Evolutionary conservation across 2,329 filamentous ascomycete species (phyloP).

Genomic region (Cladophialophora carrionii): DNA sequence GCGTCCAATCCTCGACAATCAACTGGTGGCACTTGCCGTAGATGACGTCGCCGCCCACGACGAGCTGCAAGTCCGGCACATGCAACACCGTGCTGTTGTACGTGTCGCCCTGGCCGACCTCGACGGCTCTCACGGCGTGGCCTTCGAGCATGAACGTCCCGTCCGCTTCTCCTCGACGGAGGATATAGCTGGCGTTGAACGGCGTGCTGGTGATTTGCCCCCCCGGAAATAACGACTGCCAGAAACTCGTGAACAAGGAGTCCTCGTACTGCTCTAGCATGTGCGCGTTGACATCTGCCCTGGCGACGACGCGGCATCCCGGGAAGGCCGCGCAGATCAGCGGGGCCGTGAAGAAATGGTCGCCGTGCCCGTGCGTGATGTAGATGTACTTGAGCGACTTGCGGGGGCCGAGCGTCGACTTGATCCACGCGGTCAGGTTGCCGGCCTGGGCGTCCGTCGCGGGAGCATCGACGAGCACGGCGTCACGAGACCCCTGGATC

Average conservation of each 20-base stretch:
- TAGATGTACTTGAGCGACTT: slow-evolving; percentile 45
- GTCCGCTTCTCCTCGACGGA: slow-evolving; percentile 3
- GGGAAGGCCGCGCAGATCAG: slow-evolving; percentile 42
- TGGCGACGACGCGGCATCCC: slow-evolving; percentile 32
- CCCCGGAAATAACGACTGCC: slow-evolving; percentile 12
- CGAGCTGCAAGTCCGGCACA: slow-evolving; percentile 44
- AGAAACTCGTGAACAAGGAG: slow-evolving; percentile 3
- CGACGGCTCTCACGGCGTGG: slow-evolving; percentile 35
- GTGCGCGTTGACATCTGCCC: slow-evolving; percentile 31
- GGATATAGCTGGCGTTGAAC: slow-evolving; percentile 4
- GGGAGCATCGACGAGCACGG: slow-evolving; percentile 49
- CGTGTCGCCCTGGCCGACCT: slow-evolving; percentile 42
- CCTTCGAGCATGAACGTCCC: slow-evolving; percentile 32
- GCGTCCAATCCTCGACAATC: slow-evolving; percentile 44
- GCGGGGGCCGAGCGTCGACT: slow-evolving; percentile 38
- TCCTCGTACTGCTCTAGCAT: slow-evolving; percentile 30
- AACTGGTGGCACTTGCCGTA: slow-evolving; percentile 46
- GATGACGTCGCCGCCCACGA: slow-evolving; percentile 46
- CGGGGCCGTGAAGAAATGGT: slow-evolving; percentile 47
- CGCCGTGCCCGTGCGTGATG: slow-evolving; percentile 49
- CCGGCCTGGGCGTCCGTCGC: slow-evolving; percentile 39
- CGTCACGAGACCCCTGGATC: slow-evolving; percentile 39
- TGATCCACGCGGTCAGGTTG: slow-evolving; percentile 45
- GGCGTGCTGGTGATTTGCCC: slow-evolving; percentile 7
- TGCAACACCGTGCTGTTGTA: slow-evolving; percentile 44